These are phyloP conservation scores for Pseudomonodictys pantanalensis DNA, from an alignment of 495 filamentous ascomycete genomes.

Conservation along the genomic window DNA sequence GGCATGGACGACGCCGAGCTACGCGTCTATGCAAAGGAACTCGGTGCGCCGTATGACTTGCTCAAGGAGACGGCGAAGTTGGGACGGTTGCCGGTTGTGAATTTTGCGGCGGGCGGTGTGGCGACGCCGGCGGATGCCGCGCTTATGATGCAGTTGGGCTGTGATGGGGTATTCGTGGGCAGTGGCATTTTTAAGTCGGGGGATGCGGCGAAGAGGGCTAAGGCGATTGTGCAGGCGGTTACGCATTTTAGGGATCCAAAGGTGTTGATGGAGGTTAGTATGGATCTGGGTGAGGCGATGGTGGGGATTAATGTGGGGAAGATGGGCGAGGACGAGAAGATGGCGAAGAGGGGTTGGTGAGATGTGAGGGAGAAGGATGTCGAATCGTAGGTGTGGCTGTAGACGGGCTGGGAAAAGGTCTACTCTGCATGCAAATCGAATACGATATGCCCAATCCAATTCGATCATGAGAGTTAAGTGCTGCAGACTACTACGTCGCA, in stretches of 20 bases:
- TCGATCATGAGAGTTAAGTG: no score
- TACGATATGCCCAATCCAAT: neutral
- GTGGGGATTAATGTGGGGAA: slow-evolving; percentile 80
- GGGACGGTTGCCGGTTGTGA: slow-evolving; percentile 88
- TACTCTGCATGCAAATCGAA: neutral
- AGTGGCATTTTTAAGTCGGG: slow-evolving; percentile 96
- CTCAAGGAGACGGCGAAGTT: slow-evolving; percentile 83
- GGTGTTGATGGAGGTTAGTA: slow-evolving; percentile 81
- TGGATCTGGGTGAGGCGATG: slow-evolving; percentile 91
- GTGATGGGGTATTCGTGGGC: slow-evolving; percentile 96
- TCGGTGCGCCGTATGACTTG: slow-evolving; percentile 70
- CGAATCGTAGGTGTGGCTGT: neutral
- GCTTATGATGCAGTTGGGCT: slow-evolving; percentile 98
- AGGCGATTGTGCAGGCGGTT: slow-evolving; percentile 91
- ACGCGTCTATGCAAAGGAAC: slow-evolving; percentile 72
- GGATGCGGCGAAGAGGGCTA: slow-evolving; percentile 79
- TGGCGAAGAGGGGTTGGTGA: slow-evolving; percentile 88
- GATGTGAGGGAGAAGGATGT: neutral
- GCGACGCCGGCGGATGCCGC: slow-evolving; percentile 96
- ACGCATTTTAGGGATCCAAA: slow-evolving; percentile 85
- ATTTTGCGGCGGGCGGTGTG: slow-evolving; percentile 96
- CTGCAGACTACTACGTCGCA: no score
- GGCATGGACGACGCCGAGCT: slow-evolving; percentile 64
- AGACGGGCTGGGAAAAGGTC: no score
- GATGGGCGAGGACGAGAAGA: slow-evolving; percentile 72